Evolutionary conservation across 257 asterid species (phyloP).

Genomic region (Haberlea rhodopensis): DNA sequence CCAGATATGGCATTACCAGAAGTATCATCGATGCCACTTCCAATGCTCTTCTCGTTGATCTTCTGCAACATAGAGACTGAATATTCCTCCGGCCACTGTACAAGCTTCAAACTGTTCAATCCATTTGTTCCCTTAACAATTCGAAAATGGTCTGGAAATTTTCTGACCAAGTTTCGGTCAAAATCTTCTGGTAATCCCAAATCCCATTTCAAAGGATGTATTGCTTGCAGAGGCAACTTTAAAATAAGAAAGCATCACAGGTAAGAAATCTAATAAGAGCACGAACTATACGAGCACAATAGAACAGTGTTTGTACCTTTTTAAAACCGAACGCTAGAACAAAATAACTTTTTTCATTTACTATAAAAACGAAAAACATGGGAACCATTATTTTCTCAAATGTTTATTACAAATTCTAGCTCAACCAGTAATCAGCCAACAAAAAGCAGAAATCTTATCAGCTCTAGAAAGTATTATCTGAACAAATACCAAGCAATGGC

Average conservation of each 20-base stretch:
- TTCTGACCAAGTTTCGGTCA: slow-evolving; percentile 50
- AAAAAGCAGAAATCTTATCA: too few relatives aligned
- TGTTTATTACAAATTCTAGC: too few relatives aligned
- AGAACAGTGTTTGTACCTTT: too few relatives aligned
- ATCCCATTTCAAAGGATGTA: slow-evolving; percentile 87
- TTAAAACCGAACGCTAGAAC: too few relatives aligned
- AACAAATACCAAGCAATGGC: too few relatives aligned
- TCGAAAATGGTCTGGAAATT: slow-evolving; percentile 58
- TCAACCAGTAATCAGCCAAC: too few relatives aligned
- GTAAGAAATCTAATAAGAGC: too few relatives aligned
- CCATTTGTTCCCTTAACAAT: slow-evolving; percentile 65
- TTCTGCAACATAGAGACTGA: slow-evolving; percentile 71
- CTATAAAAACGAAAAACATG: too few relatives aligned
- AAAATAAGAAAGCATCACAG: slow-evolving; percentile 22
- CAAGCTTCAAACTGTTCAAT: slow-evolving; percentile 60
- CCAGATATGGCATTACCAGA: slow-evolving; percentile 17
- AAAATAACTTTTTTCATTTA: too few relatives aligned
- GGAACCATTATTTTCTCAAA: too few relatives aligned
- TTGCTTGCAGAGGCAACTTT: slow-evolving; percentile 67
- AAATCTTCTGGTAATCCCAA: slow-evolving; percentile 83
- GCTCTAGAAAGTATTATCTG: too few relatives aligned
- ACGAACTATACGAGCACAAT: too few relatives aligned
- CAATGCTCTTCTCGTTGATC: slow-evolving; percentile 51
- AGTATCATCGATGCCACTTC: slow-evolving; percentile 18
- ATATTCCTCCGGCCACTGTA: slow-evolving; percentile 65